These are phyloP conservation scores for Lablab purpureus DNA, from an alignment of 306 rosid species.

Conservation along the genomic window DNA sequence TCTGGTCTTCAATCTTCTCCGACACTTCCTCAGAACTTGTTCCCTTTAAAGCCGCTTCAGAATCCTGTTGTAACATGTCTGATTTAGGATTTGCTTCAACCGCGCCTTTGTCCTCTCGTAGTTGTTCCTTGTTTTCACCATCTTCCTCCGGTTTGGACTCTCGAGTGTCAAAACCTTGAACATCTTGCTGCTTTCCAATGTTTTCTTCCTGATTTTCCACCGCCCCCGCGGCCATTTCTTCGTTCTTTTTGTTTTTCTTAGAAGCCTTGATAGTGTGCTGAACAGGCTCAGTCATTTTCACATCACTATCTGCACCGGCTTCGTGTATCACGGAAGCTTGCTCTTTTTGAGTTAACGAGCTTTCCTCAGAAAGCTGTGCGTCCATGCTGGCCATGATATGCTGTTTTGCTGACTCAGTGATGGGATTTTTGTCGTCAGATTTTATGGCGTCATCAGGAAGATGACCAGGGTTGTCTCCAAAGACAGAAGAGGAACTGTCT, in stretches of 20 bases:
- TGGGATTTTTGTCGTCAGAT: conserved; percentile 49
- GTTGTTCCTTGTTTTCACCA: conserved; percentile 53
- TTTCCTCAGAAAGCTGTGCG: conserved; percentile 62
- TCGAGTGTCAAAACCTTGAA: conserved; percentile 36
- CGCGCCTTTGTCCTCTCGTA: conserved; percentile 54
- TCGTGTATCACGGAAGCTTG: conserved; percentile 38
- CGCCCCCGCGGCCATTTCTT: background rate
- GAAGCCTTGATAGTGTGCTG: conserved; percentile 40
- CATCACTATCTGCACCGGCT: conserved; percentile 29
- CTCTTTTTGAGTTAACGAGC: conserved; percentile 50
- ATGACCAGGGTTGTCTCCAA: conserved; percentile 77
- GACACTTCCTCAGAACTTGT: conserved; percentile 14
- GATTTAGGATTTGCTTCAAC: background rate
- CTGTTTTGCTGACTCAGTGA: conserved; percentile 44
- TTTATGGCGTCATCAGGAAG: conserved; percentile 82
- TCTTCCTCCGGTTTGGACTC: conserved; percentile 43
- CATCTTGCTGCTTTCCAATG: conserved; percentile 43
- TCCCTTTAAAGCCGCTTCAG: conserved; percentile 14
- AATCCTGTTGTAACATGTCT: background rate
- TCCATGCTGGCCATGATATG: conserved; percentile 21
- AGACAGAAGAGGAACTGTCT: conserved; percentile 35
- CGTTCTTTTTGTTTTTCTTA: conserved; percentile 42
- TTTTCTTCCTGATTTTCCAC: conserved; percentile 39
- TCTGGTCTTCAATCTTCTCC: conserved; percentile 24
- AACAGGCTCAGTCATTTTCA: conserved; percentile 47